Percentiles rank a stretch among this genome's conserved stretches.
Conservation (phyloP, 192 early-diverging fungal species). For the Dispira parvispora region DNA sequence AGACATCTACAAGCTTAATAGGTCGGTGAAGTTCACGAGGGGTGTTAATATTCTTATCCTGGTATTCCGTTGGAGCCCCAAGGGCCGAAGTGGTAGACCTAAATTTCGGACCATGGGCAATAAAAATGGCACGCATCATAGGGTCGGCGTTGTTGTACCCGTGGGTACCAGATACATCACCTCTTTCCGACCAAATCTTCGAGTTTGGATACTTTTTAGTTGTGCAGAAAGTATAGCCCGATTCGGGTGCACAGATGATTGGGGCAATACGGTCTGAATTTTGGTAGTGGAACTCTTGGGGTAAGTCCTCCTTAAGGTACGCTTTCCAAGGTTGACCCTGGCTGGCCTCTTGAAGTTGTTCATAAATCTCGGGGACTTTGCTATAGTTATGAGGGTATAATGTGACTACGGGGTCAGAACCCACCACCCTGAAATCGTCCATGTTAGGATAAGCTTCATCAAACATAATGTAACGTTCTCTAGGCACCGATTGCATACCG, state of each 20-base stretch:
- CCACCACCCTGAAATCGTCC: conserved; percentile 28
- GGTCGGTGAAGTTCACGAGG: too few relatives aligned
- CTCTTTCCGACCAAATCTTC: background rate
- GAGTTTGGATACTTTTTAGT: background rate
- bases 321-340: conserved; percentile 37
- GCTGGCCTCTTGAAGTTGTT: conserved; percentile 27
- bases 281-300: conserved; percentile 52
- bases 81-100: too few relatives aligned
- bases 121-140: conserved; percentile 74
- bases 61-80: too few relatives aligned
- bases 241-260: conserved; percentile 48
- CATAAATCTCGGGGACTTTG: conserved; percentile 35
- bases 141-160: conserved; percentile 63
- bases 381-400: conserved; percentile 33
- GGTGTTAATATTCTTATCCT: too few relatives aligned
- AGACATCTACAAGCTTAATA: too few relatives aligned
- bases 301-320: conserved; percentile 58
- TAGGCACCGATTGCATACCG: conserved; percentile 54
- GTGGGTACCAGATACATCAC: conserved; percentile 43
- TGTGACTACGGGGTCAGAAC: conserved; percentile 42
- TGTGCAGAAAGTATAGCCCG: conserved; percentile 39
- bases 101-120: conserved; percentile 60
- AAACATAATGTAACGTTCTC: conserved; percentile 36
- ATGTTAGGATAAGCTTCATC: conserved; percentile 53
- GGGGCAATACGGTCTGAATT: conserved; percentile 49